A percentile compares a stretch with the other conserved stretches of the same genome.
phyloP scores from a whole-genome alignment of 2,329 filamentous ascomycete genomes.

The Pyrenophora teres region DNA sequence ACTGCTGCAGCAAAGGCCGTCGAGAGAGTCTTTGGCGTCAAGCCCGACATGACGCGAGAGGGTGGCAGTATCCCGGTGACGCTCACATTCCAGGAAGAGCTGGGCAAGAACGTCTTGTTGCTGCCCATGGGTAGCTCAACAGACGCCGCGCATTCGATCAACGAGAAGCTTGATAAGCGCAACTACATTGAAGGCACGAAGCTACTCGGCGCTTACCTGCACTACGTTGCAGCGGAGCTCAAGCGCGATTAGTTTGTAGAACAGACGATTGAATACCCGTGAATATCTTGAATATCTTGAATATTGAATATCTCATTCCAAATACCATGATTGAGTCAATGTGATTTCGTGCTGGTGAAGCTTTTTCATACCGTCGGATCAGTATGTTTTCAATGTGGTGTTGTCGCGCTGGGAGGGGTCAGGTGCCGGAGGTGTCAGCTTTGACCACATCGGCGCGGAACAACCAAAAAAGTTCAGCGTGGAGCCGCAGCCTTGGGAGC shows the following conservation, averaged over 20 bases:
- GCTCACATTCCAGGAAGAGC: slow-evolving; percentile 94
- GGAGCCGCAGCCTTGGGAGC: slow-evolving; percentile 11
- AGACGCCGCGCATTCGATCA: slow-evolving; percentile 95
- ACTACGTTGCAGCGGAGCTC: slow-evolving; percentile 93
- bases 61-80: slow-evolving; percentile 97
- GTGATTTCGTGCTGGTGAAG: too few relatives aligned
- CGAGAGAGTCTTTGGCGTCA: slow-evolving; percentile 88
- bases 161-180: slow-evolving; percentile 94
- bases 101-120: slow-evolving; percentile 94
- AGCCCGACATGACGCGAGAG: slow-evolving; percentile 94
- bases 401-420: not conserved
- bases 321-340: too few relatives aligned
- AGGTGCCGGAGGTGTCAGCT: slow-evolving; percentile 2
- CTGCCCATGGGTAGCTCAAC: slow-evolving; percentile 97
- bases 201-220: slow-evolving; percentile 89
- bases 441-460: slow-evolving; percentile 26
- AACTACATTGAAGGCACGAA: slow-evolving; percentile 99
- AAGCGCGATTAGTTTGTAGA: slow-evolving; percentile 44
- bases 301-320: too few relatives aligned
- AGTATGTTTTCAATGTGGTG: too few relatives aligned
- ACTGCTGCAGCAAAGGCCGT: slow-evolving; percentile 92
- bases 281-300: too few relatives aligned
- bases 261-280: too few relatives aligned
- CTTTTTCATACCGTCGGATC: too few relatives aligned
- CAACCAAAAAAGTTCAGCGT: slow-evolving; percentile 36